Conservation (phyloP, 192 early-diverging fungal genomes). For the Coemansia sp. region DNA sequence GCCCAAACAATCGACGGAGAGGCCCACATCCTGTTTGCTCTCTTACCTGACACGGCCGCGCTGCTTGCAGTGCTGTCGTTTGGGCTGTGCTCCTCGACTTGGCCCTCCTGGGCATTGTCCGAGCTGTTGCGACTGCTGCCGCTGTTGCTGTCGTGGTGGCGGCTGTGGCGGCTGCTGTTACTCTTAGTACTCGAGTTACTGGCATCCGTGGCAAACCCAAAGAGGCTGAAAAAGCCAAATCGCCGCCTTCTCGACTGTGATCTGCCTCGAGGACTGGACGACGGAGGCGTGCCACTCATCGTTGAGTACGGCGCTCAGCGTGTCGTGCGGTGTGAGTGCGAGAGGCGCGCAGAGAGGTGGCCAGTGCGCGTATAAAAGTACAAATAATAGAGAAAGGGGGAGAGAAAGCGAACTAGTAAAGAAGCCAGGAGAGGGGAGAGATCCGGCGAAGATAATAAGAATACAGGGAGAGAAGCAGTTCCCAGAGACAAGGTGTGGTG, state of each 20-base stretch:
- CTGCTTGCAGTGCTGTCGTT: not conserved
- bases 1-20: not conserved
- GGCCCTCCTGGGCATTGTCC: not conserved
- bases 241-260: conserved; percentile 24
- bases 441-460: not conserved
- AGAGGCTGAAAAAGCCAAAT: conserved; percentile 48
- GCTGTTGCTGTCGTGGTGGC: not conserved
- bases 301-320: not conserved
- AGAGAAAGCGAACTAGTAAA: conserved; percentile 1
- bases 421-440: not conserved
- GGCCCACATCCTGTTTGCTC: not conserved
- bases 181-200: conserved; percentile 10
- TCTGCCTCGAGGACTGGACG: conserved; percentile 14
- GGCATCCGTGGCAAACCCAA: conserved; percentile 26
- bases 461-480: not conserved
- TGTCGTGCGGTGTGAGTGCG: not conserved
- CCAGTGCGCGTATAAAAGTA: not conserved
- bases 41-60: not conserved
- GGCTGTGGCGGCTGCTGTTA: conserved; percentile 7
- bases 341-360: not conserved
- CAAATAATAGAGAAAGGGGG: not conserved
- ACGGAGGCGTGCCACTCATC: conserved; percentile 20
- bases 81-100: not conserved
- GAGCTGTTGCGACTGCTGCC: conserved; percentile 4
- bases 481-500: not conserved